Evolutionary conservation across 192 early-diverging fungal genomes (phyloP), one percentile per base, ranked within the genome.

Genomic region (Coemansia guatemalensis): DNA sequence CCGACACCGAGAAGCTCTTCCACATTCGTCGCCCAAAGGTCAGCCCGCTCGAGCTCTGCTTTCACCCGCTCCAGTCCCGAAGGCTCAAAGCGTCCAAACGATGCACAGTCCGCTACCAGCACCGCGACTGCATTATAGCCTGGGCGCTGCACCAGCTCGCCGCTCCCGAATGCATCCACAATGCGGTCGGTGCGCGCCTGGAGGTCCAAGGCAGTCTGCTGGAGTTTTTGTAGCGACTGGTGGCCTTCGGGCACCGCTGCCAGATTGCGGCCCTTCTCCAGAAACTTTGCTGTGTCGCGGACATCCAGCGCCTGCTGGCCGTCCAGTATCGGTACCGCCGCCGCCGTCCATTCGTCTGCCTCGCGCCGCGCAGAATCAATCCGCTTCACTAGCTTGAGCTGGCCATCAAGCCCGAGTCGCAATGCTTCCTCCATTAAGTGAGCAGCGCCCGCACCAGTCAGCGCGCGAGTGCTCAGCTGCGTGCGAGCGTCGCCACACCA

Each of bases 231-330:
- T 12, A 81, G 56, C 49, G 33, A n/a, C 33, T 59, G 32, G 55
- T 69, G 69, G 60, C 33, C 53, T 21, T 29, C 39, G 0, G 78
- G 73, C 32, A 60, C 48, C 48, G 59, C 64, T 12, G 27, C 48
- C 58, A 71, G 32, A 48, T 64, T 72, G 66, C 70, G 78, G 26
- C 69, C 78, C 52, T 64, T 74, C 39, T 81, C 78, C 7, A 81
- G 58, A 33, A 81, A 54, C 41, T 60, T 63, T 39, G 50, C 78
- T 17, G 69, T 48, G 3, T 62, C 56, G 21, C 58, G 58, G 22
- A 81, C 23, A 53, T 69, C 60, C 20, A 75, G 33, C 17, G 26
- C 33, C 32, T 62, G 17, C 7, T 41, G 52, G 27, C 48, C 53
- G 23, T 52, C 48, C 5, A 72, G 53, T 24, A 72, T 68, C 5